Conservation (phyloP, 352 stramenopile species). For the Globisporangium orthogonon region DNA sequence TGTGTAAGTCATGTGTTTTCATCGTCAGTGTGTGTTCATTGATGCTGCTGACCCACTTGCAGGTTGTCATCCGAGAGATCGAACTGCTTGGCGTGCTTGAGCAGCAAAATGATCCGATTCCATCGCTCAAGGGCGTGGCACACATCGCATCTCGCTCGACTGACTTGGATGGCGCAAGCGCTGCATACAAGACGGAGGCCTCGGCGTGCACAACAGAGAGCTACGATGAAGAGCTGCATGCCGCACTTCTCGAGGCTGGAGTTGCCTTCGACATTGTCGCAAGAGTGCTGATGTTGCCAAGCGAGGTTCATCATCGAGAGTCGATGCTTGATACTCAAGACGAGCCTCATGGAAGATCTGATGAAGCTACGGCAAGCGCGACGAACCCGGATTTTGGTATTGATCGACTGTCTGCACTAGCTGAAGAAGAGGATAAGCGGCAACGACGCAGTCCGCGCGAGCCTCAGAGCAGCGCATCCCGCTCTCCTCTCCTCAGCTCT, state of each 20-base stretch:
- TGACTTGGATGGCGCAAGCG: not conserved
- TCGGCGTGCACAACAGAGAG: constrained; percentile 1
- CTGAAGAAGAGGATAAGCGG: too few relatives aligned
- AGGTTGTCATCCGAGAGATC: constrained; percentile 24
- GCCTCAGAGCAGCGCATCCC: not conserved
- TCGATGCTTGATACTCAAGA: not conserved
- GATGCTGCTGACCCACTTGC: not conserved
- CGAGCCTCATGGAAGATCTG: not conserved
- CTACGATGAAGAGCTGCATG: constrained; percentile 18
- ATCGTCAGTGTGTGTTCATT: not conserved
- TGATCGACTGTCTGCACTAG: too few relatives aligned
- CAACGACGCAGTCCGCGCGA: not conserved
- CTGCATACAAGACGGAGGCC: not conserved
- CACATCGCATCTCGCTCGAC: not conserved
- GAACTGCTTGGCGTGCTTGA: constrained; percentile 17
- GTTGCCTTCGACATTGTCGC: constrained; percentile 27
- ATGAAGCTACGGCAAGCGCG: too few relatives aligned
- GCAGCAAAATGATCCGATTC: not conserved
- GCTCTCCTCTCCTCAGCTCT: too few relatives aligned
- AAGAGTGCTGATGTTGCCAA: constrained; percentile 14
- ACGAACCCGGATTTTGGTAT: too few relatives aligned
- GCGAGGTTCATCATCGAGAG: not conserved
- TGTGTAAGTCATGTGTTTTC: not conserved
- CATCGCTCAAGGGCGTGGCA: not conserved
- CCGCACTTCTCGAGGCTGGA: constrained; percentile 24